Evolutionary conservation across 2,329 filamentous ascomycete species (phyloP).

Genomic region (Clathrospora elynae): DNA sequence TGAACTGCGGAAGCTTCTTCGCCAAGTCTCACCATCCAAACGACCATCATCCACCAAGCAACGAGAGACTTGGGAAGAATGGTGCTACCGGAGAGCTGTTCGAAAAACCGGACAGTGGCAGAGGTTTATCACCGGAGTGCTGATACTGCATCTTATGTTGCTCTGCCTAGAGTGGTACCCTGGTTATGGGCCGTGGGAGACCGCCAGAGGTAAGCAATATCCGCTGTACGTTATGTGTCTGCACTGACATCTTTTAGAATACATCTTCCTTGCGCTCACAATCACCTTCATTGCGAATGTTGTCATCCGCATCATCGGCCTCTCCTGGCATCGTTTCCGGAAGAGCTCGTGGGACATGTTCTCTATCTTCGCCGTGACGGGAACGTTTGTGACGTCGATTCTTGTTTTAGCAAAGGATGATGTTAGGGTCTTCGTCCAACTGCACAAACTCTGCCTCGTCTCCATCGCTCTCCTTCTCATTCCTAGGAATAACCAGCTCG

Average conservation of each 20-base stretch:
- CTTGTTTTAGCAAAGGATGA: conserved; percentile 68
- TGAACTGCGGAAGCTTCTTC: conserved; percentile 86
- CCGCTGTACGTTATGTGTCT: not conserved
- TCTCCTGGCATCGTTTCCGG: conserved; percentile 90
- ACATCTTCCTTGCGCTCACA: conserved; percentile 79
- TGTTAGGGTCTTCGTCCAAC: conserved; percentile 68
- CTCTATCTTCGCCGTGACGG: conserved; percentile 77
- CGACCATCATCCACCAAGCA: conserved; percentile 79
- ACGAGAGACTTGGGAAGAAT: conserved; percentile 77
- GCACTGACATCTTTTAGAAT: conserved; percentile 55
- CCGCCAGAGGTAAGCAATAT: conserved; percentile 59
- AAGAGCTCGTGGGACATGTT: conserved; percentile 96
- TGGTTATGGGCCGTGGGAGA: conserved; percentile 73
- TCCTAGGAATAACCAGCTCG: conserved; percentile 92
- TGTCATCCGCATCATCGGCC: conserved; percentile 78
- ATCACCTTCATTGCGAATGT: conserved; percentile 84
- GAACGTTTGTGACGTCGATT: conserved; percentile 81
- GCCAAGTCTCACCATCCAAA: conserved; percentile 94
- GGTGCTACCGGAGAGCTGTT: conserved; percentile 93
- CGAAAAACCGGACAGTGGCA: conserved; percentile 96
- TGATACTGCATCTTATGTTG: conserved; percentile 81
- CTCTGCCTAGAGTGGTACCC: conserved; percentile 85
- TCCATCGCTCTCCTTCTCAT: conserved; percentile 88
- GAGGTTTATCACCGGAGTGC: conserved; percentile 73
- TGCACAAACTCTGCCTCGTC: conserved; percentile 94